phyloP scores from a whole-genome alignment of 768 basidiomycete species.

The Trametes gibbosa region DNA sequence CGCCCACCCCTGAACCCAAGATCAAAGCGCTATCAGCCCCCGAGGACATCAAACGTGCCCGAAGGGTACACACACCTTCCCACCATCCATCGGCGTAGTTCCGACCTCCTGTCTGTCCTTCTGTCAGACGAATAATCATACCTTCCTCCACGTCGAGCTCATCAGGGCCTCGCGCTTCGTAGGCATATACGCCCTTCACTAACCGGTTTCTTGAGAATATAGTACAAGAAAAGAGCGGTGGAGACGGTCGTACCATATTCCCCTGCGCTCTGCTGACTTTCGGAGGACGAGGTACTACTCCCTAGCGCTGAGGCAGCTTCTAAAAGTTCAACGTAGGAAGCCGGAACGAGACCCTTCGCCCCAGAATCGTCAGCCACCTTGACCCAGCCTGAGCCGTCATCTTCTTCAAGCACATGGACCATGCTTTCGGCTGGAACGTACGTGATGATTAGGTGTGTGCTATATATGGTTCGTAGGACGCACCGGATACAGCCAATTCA shows the following conservation, averaged over 20 bases:
- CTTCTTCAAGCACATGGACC: conserved; percentile 71
- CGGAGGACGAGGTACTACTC: conserved; percentile 16
- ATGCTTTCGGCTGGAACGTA: conserved; percentile 52
- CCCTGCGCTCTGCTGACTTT: conserved; percentile 34
- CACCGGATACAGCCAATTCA: conserved; percentile 68
- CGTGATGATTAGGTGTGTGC: not conserved
- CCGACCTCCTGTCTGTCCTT: conserved; percentile 56
- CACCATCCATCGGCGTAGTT: conserved; percentile 81
- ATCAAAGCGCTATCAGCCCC: conserved; percentile 18
- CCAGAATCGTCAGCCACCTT: conserved; percentile 63
- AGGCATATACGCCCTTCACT: conserved; percentile 85
- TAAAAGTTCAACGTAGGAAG: conserved; percentile 63
- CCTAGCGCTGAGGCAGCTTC: conserved; percentile 21
- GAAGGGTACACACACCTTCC: conserved; percentile 55
- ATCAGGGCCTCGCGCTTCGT: conserved; percentile 68
- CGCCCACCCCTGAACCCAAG: conserved; percentile 51
- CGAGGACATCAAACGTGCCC: not conserved
- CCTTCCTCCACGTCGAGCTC: conserved; percentile 65
- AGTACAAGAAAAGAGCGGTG: not conserved
- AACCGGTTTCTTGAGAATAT: not conserved
- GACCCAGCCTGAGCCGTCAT: conserved; percentile 86
- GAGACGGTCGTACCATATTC: conserved; percentile 46
- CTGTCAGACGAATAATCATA: conserved; percentile 61
- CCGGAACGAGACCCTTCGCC: conserved; percentile 75
- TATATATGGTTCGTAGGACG: conserved; percentile 14